A percentile compares a stretch with the other conserved stretches of the same genome.
Evolutionary conservation across 2,329 filamentous ascomycete genomes (phyloP).

Genomic region (Bretziella fagacearum): DNA sequence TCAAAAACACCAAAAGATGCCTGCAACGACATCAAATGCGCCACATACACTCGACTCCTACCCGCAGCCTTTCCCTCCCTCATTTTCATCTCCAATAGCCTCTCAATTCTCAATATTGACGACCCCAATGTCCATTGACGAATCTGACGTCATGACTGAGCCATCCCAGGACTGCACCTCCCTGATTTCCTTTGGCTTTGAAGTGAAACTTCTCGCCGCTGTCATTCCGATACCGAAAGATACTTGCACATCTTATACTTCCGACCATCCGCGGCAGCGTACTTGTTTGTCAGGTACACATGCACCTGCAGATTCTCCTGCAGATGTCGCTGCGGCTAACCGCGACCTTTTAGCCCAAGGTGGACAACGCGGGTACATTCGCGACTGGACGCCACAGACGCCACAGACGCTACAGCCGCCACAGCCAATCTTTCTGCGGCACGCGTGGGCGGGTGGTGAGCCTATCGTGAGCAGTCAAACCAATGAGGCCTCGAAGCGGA

Average conservation of each 20-base stretch:
- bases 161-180: not conserved
- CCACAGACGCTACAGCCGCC: too few relatives aligned
- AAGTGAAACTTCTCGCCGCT: slow-evolving; percentile 22
- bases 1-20: too few relatives aligned
- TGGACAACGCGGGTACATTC: too few relatives aligned
- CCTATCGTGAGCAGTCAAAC: not conserved
- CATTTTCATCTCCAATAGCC: too few relatives aligned
- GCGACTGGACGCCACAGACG: too few relatives aligned
- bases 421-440: not conserved
- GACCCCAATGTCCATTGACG: too few relatives aligned
- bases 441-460: too few relatives aligned
- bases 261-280: not conserved
- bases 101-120: not conserved
- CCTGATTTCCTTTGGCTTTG: slow-evolving; percentile 18
- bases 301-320: not conserved
- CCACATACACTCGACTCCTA: too few relatives aligned
- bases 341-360: not conserved
- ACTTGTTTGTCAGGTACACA: too few relatives aligned
- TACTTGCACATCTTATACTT: not conserved
- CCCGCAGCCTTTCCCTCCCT: too few relatives aligned
- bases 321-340: not conserved
- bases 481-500: not conserved
- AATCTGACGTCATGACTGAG: not conserved
- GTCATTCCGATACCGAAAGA: slow-evolving; percentile 14
- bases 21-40: too few relatives aligned